Base-by-base conservation (phyloP, 176 grass and related monocot species). In the Pharus latifolius region DNA sequence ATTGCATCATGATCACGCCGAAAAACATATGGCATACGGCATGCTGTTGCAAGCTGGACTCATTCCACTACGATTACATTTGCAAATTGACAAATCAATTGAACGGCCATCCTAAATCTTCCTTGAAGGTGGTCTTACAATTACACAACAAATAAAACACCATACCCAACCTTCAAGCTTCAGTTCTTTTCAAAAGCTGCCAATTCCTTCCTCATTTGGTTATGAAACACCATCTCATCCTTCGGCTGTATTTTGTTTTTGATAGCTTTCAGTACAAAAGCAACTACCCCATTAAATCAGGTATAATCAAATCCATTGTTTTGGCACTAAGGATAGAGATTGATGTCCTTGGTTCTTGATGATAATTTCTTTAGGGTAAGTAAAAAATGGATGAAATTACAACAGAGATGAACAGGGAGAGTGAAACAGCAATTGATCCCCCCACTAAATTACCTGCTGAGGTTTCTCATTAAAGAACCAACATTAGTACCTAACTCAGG, bases 371-470 rank as follows among this genome's bases (percentile, higher is more conserved):
- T 69, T 6, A 7, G 32, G 31, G 41, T 1, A 64, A 27, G 14
- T 17, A 13, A 5, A 50, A 33, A 20, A 55, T 16, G 1, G 18
- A 57, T 50, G 58, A 40, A 71, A 22, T 60, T 49, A 65, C 30
- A 82, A 43, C 28, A 70, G 27, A 33, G 47, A 4, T 38, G 44
- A 45, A 44, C 16, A 31, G 28, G 40, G 22, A 15, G 22, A 63
- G 16, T 26, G 35, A 17, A 19, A 57, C 30, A 28, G 10, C 23
- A 12, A 60, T 11, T 29, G 53, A 68, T 42, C 16, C 0, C 51
- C 43, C 51, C 20, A 15, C 40, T 58, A 63, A 61, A 80, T 85
- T 80, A 63, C 76, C 44, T 33, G 56, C 10, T 53, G 63, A 63
- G 49, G 32, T 28, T 42, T 75, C 70, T 70, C 29, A 72, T 42